Evolutionary conservation across 164 flowering plant genomes (phyloP).

Genomic region (Magnolia sinica): DNA sequence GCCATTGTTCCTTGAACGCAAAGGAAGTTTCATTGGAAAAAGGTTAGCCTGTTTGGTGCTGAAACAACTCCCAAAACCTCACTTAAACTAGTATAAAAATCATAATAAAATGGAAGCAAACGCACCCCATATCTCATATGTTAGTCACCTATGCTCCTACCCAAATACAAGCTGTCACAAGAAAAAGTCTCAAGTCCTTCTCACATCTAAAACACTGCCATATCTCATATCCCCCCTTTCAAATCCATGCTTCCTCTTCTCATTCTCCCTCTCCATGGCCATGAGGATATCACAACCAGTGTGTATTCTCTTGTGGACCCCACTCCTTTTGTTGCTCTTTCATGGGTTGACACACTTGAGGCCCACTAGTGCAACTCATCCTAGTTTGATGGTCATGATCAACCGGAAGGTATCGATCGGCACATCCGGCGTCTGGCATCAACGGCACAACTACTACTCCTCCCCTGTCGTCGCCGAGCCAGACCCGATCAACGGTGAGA

Average conservation of each 20-base stretch:
- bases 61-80: conserved; percentile 9
- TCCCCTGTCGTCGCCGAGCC: conserved; percentile 3
- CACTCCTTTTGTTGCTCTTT: conserved; percentile 23
- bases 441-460: conserved; percentile 1
- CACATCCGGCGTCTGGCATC: conserved; percentile 29
- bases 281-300: conserved; percentile 19
- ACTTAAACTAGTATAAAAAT: conserved; percentile 24
- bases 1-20: conserved; percentile 17
- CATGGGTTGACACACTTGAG: conserved; percentile 17
- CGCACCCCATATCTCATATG: conserved; percentile 2
- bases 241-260: conserved; percentile 13
- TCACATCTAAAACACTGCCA: conserved; percentile 15
- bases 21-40: conserved; percentile 35
- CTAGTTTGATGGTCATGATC: conserved; percentile 2
- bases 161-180: neutral
- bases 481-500: conserved; percentile 28
- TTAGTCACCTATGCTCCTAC: neutral
- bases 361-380: conserved; percentile 2
- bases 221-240: conserved; percentile 4
- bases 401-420: conserved; percentile 20
- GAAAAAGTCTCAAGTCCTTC: conserved; percentile 18
- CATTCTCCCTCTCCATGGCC: conserved; percentile 15
- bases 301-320: conserved; percentile 29
- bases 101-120: conserved; percentile 29
- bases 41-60: conserved; percentile 22